These are phyloP conservation scores for Rhodotorula toruloides DNA, from an alignment of 768 basidiomycete species.

Conservation along the genomic window DNA sequence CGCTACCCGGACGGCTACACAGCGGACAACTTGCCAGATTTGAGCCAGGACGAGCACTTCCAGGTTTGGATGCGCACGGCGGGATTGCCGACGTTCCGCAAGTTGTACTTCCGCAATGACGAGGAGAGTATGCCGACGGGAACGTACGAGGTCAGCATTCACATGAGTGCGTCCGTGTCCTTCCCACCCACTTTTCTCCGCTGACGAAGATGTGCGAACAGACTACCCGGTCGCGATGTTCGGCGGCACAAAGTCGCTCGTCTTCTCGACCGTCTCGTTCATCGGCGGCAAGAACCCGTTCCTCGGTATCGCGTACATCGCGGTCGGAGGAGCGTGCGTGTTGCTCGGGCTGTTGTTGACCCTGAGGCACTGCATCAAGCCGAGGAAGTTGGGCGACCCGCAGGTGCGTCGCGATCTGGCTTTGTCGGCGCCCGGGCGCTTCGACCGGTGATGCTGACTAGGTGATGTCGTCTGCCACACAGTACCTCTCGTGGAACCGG, in stretches of 20 bases:
- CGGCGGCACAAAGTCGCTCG: constrained; percentile 91
- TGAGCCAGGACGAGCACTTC: constrained; percentile 78
- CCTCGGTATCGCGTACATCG: constrained; percentile 97
- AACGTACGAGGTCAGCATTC: constrained; percentile 66
- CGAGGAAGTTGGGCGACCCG: constrained; percentile 59
- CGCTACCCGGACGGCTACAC: constrained; percentile 73
- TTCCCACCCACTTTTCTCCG: neutral
- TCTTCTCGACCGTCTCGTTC: constrained; percentile 96
- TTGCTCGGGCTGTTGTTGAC: constrained; percentile 80
- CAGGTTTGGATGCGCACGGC: constrained; percentile 97
- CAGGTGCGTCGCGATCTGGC: neutral
- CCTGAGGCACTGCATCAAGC: constrained; percentile 85
- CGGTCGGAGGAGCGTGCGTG: constrained; percentile 77
- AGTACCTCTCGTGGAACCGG: constrained; percentile 34
- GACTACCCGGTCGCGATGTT: constrained; percentile 89
- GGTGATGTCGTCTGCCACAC: neutral
- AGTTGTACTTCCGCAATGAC: constrained; percentile 90
- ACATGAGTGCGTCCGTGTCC: constrained; percentile 63
- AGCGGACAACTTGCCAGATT: constrained; percentile 58
- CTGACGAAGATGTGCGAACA: constrained; percentile 43
- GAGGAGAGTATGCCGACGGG: constrained; percentile 64
- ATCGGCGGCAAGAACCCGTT: constrained; percentile 98
- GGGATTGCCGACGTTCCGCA: constrained; percentile 91
- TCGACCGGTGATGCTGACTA: neutral
- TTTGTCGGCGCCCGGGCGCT: neutral